Evolutionary conservation across 768 basidiomycete species (phyloP).

Genomic region (Boletus vermiculosoides): DNA sequence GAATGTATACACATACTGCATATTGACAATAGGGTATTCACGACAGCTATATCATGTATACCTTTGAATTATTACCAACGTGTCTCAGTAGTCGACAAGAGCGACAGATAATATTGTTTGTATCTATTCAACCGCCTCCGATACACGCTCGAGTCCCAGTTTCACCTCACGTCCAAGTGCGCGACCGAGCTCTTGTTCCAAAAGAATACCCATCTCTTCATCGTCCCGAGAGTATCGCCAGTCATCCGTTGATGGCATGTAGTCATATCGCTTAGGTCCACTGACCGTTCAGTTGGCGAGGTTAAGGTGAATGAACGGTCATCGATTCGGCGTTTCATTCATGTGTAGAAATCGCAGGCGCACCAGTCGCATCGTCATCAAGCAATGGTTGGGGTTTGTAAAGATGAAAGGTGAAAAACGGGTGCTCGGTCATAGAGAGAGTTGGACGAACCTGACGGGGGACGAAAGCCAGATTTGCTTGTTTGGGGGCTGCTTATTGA

Average conservation of each 20-base stretch:
- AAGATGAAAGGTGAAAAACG: conserved; percentile 3
- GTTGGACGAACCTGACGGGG: conserved; percentile 64
- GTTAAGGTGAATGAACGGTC: not conserved
- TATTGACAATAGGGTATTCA: conserved; percentile 10
- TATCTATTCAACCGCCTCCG: conserved; percentile 19
- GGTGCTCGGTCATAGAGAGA: not conserved
- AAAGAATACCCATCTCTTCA: conserved; percentile 53
- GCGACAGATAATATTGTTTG: not conserved
- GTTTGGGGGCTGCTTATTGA: conserved; percentile 97
- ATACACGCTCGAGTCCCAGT: conserved; percentile 31
- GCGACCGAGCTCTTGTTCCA: conserved; percentile 66
- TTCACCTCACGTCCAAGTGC: conserved; percentile 37
- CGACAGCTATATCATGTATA: conserved; percentile 1
- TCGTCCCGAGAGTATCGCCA: conserved; percentile 83
- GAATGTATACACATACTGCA: conserved; percentile 7
- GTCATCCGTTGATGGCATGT: conserved; percentile 46
- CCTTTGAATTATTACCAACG: not conserved
- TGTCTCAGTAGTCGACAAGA: not conserved
- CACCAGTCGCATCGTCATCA: not conserved
- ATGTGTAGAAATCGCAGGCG: not conserved
- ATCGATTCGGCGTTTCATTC: conserved; percentile 4
- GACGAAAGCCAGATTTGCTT: conserved; percentile 97
- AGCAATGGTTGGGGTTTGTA: not conserved
- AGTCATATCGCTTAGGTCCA: conserved; percentile 93
- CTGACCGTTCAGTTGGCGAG: conserved; percentile 39